phyloP scores from a whole-genome alignment of 1,284 basidiomycete genomes.

The Meripilus lineatus region DNA sequence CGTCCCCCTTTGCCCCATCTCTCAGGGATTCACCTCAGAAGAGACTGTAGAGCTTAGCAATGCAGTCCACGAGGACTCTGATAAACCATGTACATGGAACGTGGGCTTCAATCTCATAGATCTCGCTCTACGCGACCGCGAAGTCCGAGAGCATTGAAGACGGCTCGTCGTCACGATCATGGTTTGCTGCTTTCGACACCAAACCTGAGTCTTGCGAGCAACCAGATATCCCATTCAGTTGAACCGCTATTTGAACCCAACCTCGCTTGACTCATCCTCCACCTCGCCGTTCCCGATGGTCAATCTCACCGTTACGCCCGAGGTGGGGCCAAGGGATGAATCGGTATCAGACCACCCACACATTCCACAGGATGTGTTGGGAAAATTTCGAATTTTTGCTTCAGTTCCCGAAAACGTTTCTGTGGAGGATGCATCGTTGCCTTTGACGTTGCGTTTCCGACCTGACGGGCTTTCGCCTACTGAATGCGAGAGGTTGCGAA shows the following conservation, averaged over 20 bases:
- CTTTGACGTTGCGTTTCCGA: slow-evolving; percentile 57
- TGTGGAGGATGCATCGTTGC: slow-evolving; percentile 39
- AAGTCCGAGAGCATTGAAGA: slow-evolving; percentile 46
- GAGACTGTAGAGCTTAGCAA: slow-evolving; percentile 57
- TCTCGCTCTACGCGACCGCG: slow-evolving; percentile 67
- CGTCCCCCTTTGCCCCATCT: slow-evolving; percentile 59
- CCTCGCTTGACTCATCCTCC: slow-evolving; percentile 12
- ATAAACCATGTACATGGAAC: slow-evolving; percentile 58
- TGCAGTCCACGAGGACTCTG: slow-evolving; percentile 51
- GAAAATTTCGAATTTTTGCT: slow-evolving; percentile 56
- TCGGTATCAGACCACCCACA: slow-evolving; percentile 11
- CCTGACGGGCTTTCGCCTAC: slow-evolving; percentile 42
- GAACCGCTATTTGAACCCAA: slow-evolving; percentile 21
- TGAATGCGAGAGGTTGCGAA: slow-evolving; percentile 46
- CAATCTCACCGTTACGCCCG: slow-evolving; percentile 40
- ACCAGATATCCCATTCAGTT: slow-evolving; percentile 16
- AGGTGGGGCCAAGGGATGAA: slow-evolving; percentile 15
- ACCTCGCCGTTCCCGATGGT: slow-evolving; percentile 18
- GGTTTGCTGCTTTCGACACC: too few relatives aligned
- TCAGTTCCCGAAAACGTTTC: slow-evolving; percentile 53
- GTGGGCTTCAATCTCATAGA: slow-evolving; percentile 66
- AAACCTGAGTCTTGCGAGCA: slow-evolving; percentile 11
- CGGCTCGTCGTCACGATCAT: slow-evolving; percentile 37
- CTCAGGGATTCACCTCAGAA: slow-evolving; percentile 50
- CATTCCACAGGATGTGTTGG: slow-evolving; percentile 50